These are phyloP conservation scores for Balakata baccata DNA, from an alignment of 345 rosid species.

Conservation along the genomic window DNA sequence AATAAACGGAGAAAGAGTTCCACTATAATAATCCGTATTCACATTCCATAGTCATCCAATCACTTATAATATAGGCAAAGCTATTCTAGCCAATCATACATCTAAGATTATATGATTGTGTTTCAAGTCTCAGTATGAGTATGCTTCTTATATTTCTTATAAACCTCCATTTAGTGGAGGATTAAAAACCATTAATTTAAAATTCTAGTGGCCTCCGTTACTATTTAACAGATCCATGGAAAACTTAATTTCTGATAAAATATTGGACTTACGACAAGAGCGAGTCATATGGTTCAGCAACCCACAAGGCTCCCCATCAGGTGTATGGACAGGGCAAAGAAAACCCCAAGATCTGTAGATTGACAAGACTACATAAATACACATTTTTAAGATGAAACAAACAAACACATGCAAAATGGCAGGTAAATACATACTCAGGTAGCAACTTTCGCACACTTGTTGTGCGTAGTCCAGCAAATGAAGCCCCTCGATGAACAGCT, in stretches of 20 bases:
- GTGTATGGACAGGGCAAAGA: constrained; percentile 98
- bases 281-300: constrained; percentile 89
- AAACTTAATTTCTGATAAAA: background rate
- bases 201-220: background rate
- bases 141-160: background rate
- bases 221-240: background rate
- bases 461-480: constrained; percentile 95
- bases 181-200: background rate
- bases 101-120: background rate
- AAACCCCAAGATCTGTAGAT: constrained; percentile 89
- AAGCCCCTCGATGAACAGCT: constrained; percentile 92
- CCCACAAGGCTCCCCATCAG: constrained; percentile 99
- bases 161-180: background rate
- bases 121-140: background rate
- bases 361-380: background rate
- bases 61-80: too few relatives aligned
- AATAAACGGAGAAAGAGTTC: background rate
- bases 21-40: background rate
- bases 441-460: constrained; percentile 94
- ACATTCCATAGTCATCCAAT: background rate
- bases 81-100: too few relatives aligned
- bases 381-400: constrained; percentile 2
- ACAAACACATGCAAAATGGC: constrained; percentile 5
- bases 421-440: constrained; percentile 68
- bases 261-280: constrained; percentile 60